Conservation (phyloP, 1,284 basidiomycete genomes). For the Sparassis latifolia region DNA sequence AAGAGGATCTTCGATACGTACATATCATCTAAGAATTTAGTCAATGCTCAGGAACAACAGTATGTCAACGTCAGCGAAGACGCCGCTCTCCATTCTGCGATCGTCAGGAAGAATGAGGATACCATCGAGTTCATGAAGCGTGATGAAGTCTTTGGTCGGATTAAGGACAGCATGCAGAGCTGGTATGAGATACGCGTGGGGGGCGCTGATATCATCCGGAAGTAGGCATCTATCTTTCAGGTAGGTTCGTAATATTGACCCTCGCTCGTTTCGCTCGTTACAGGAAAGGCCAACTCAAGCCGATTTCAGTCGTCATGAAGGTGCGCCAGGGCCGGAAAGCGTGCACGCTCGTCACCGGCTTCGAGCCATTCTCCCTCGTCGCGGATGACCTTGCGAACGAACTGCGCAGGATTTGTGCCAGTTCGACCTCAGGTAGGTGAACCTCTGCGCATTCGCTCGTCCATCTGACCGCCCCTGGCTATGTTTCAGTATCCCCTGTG, state of each 20-base stretch:
- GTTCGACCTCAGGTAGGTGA: slow-evolving; percentile 60
- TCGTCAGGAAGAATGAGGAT: slow-evolving; percentile 40
- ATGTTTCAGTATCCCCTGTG: slow-evolving; percentile 43
- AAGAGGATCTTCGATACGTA: slow-evolving; percentile 56
- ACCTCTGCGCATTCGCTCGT: not conserved
- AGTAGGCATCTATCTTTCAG: slow-evolving; percentile 33
- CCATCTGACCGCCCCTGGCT: not conserved
- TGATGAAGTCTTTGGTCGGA: slow-evolving; percentile 55
- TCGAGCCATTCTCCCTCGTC: slow-evolving; percentile 69
- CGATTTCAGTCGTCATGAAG: slow-evolving; percentile 65
- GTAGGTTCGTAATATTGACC: not conserved
- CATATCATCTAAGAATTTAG: slow-evolving; percentile 51
- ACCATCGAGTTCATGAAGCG: slow-evolving; percentile 55
- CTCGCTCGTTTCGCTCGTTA: not conserved
- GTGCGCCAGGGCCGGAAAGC: slow-evolving; percentile 72
- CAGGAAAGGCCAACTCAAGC: slow-evolving; percentile 73
- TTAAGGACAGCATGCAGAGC: slow-evolving; percentile 61
- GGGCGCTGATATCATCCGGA: slow-evolving; percentile 45
- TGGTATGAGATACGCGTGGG: slow-evolving; percentile 60
- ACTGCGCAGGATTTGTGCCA: slow-evolving; percentile 69
- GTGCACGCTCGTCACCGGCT: slow-evolving; percentile 70
- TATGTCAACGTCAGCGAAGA: slow-evolving; percentile 65
- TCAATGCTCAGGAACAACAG: slow-evolving; percentile 59
- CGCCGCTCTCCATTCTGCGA: slow-evolving; percentile 38
- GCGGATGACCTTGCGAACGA: slow-evolving; percentile 77